Base-by-base conservation (phyloP, 2,329 filamentous ascomycete genomes). In the Aureobasidium sp. region DNA sequence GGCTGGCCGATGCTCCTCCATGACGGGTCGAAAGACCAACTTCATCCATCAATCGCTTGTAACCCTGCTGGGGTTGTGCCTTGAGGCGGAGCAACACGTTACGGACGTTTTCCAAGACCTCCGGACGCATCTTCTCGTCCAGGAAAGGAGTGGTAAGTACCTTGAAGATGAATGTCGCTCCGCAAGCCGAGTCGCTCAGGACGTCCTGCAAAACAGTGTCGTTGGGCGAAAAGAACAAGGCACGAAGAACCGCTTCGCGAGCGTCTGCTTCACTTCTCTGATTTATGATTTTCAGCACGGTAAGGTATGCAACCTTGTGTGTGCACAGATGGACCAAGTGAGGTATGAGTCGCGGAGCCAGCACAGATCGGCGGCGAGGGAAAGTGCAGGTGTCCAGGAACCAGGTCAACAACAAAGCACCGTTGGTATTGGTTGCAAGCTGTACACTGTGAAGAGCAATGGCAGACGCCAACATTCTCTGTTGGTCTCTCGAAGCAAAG, bases 21-120 rank as follows among this genome's bases (percentile, higher is more conserved):
- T 74, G 74, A 45, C 79, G 77, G 20, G 79, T 80, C 1, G 93
- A 95, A 41, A 99, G 78, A 64, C 93, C 92, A 68, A 99, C 94
- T 73, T 99, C 94, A 70, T 99, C 94, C 94, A 99, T 99, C 64
- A 99, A 79, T 59, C 94, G 88, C 82, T 97, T 99, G 79, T 99
- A 99, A 58, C 94, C 94, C 77, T 97, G 94, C 65, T 87, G 89
- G 17, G 94, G 91, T 70, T 96, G 90, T 6, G 91, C 93, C 78
- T 97, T 97, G 75, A 97, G 87, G 70, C 89, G 88, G 37, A 93
- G 77, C 37, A 99, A 82, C 42, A 97, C 91, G 69, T 86, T 90
- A 71, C 93, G 91, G 57, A 99, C 90, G 63, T 91, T 97, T 70
- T 96, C 91, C 5, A 96, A 85, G 25, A 97, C 91, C 69, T 97